These are phyloP conservation scores for Metschnikowia dekortorum DNA, from an alignment of 805 yeast genomes.

Conservation along the genomic window DNA sequence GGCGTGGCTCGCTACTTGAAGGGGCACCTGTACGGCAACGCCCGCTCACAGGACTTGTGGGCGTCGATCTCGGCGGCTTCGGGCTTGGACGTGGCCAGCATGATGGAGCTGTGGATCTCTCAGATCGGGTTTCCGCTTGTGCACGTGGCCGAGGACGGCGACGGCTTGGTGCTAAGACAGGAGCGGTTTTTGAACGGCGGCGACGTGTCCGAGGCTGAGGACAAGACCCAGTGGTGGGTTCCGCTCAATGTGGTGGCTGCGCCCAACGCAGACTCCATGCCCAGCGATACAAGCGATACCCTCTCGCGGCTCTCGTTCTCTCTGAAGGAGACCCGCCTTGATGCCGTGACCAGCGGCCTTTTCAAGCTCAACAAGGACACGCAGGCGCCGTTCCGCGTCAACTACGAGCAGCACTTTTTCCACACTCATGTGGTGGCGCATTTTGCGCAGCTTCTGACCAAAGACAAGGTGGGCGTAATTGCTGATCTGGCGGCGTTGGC, in stretches of 20 bases:
- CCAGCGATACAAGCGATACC: too few relatives aligned
- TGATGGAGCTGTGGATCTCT: slow-evolving; percentile 70
- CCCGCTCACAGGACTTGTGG: slow-evolving; percentile 74
- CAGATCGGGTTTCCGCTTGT: slow-evolving; percentile 72
- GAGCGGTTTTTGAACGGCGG: slow-evolving; percentile 61
- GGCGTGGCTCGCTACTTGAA: slow-evolving; percentile 72
- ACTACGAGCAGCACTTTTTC: slow-evolving; percentile 43
- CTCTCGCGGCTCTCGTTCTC: slow-evolving; percentile 10
- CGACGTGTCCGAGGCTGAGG: slow-evolving; percentile 55
- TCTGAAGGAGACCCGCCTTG: slow-evolving; percentile 9
- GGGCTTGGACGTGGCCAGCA: slow-evolving; percentile 52
- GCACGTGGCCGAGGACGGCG: slow-evolving; percentile 37
- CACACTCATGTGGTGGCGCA: slow-evolving; percentile 37
- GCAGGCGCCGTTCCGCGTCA: slow-evolving; percentile 51
- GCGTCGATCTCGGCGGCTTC: slow-evolving; percentile 56
- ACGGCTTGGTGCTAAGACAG: slow-evolving; percentile 44
- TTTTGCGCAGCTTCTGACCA: slow-evolving; percentile 35
- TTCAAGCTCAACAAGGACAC: slow-evolving; percentile 49
- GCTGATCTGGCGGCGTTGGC: slow-evolving; percentile 51
- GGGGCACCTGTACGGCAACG: slow-evolving; percentile 61
- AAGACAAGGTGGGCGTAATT: slow-evolving; percentile 51
- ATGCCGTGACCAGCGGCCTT: slow-evolving; percentile 17
- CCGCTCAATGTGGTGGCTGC: slow-evolving; percentile 36
- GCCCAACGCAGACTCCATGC: not conserved
- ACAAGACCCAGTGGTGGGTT: slow-evolving; percentile 55